Percentiles rank a stretch among this genome's conserved stretches.
Evolutionary conservation across 73 alveolate species (phyloP).

Genomic region (Paraurostyla sp.): DNA sequence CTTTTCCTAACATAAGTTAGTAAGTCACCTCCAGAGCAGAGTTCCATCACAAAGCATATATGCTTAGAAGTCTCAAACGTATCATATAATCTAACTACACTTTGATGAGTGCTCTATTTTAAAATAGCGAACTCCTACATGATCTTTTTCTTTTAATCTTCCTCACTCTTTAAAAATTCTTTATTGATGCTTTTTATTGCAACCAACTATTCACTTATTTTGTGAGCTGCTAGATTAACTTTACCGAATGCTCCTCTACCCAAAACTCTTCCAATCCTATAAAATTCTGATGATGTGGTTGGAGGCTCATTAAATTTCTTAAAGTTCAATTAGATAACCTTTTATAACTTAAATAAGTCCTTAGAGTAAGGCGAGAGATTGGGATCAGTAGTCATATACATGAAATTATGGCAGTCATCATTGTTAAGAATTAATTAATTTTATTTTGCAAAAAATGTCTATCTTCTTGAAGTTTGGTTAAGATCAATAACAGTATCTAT

Average conservation of each 20-base stretch:
- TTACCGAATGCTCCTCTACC: conserved; percentile 84
- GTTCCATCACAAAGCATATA: conserved; percentile 89
- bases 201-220: conserved; percentile 63
- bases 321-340: conserved; percentile 20
- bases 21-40: conserved; percentile 92
- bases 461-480: neutral
- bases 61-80: conserved; percentile 87
- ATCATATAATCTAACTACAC: conserved; percentile 86
- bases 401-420: neutral
- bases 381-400: conserved; percentile 48
- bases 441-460: neutral
- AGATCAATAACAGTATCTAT: neutral
- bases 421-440: no score
- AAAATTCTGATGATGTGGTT: conserved; percentile 63
- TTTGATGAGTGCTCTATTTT: conserved; percentile 82
- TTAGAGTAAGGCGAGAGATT: conserved; percentile 35
- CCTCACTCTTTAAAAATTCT: conserved; percentile 29
- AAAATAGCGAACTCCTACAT: conserved; percentile 68
- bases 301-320: conserved; percentile 53
- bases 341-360: conserved; percentile 22
- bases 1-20: conserved; percentile 88
- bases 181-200: conserved; percentile 63
- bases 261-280: conserved; percentile 73
- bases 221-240: conserved; percentile 77
- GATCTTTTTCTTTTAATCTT: conserved; percentile 39